A percentile compares a stretch with the other conserved stretches of the same genome.
These are phyloP conservation scores for Mortierella sp. DNA, from an alignment of 371 early-diverging fungal species.

Conservation along the genomic window DNA sequence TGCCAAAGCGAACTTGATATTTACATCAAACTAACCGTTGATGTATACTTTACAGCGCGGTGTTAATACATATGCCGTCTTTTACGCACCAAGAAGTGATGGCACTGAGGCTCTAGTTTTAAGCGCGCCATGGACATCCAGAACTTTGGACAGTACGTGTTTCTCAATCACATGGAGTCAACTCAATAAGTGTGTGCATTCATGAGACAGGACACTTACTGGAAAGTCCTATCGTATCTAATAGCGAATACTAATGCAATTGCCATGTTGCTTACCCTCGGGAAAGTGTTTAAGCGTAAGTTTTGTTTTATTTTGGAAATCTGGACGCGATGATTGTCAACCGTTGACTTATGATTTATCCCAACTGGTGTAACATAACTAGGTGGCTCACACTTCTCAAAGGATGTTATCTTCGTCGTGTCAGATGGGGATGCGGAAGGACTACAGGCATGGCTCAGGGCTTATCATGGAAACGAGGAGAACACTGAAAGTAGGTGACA, in stretches of 20 bases:
- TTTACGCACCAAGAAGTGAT: slow-evolving; percentile 89
- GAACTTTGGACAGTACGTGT: slow-evolving; percentile 47
- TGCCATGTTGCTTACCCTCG: slow-evolving; percentile 79
- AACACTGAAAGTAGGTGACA: slow-evolving; percentile 40
- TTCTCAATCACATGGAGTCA: not conserved
- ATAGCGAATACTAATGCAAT: slow-evolving; percentile 84
- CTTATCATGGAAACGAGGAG: slow-evolving; percentile 83
- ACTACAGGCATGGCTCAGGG: slow-evolving; percentile 90
- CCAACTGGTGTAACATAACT: not conserved
- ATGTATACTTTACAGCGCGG: slow-evolving; percentile 55
- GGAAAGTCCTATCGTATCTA: not conserved
- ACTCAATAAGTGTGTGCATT: not conserved
- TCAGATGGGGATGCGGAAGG: slow-evolving; percentile 83
- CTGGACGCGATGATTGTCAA: not conserved
- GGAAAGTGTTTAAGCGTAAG: slow-evolving; percentile 80
- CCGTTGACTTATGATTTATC: not conserved
- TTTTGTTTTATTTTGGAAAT: not conserved
- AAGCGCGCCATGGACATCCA: slow-evolving; percentile 82
- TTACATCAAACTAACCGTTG: not conserved
- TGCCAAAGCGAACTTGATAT: not conserved
- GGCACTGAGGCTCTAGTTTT: slow-evolving; percentile 92
- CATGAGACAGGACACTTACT: not conserved
- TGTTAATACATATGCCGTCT: slow-evolving; percentile 87
- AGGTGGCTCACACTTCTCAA: slow-evolving; percentile 63
- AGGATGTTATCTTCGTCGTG: slow-evolving; percentile 91